These are phyloP conservation scores for Fusarium mundagurra DNA, from an alignment of 2,329 filamentous ascomycete species.

Conservation along the genomic window DNA sequence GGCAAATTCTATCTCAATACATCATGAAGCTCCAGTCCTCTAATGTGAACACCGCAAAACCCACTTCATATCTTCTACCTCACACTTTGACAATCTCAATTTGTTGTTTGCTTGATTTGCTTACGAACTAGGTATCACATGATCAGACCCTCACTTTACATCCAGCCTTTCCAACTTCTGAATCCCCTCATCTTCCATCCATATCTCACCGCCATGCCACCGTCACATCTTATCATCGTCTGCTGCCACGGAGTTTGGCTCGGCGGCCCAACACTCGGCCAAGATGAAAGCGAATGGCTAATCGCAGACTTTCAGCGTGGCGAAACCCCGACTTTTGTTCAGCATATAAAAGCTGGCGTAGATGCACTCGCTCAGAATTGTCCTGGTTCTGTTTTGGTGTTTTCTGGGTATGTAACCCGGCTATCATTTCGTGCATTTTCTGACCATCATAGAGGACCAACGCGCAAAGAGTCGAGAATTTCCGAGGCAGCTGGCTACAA, in stretches of 20 bases:
- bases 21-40: neutral
- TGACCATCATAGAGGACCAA: slow-evolving; percentile 63
- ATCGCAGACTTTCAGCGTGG: slow-evolving; percentile 81
- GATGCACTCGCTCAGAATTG: slow-evolving; percentile 57
- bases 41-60: neutral
- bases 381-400: slow-evolving; percentile 65
- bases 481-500: slow-evolving; percentile 74
- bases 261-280: slow-evolving; percentile 63
- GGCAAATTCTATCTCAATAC: slow-evolving; percentile 3
- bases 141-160: slow-evolving; percentile 37
- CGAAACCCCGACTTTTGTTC: slow-evolving; percentile 82
- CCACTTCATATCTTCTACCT: neutral
- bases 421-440: accelerated
- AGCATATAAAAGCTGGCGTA: slow-evolving; percentile 76
- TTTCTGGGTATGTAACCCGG: slow-evolving; percentile 70
- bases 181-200: slow-evolving; percentile 25
- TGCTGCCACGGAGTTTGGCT: slow-evolving; percentile 87
- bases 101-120: neutral
- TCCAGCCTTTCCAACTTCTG: neutral
- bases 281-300: slow-evolving; percentile 72
- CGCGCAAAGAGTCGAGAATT: slow-evolving; percentile 63
- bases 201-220: slow-evolving; percentile 32
- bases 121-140: slow-evolving; percentile 37
- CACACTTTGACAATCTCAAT: neutral
- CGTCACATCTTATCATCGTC: slow-evolving; percentile 75